These are phyloP conservation scores for Dictyostelium intermedium DNA, from an alignment of 78 protist genomes.

Conservation along the genomic window DNA sequence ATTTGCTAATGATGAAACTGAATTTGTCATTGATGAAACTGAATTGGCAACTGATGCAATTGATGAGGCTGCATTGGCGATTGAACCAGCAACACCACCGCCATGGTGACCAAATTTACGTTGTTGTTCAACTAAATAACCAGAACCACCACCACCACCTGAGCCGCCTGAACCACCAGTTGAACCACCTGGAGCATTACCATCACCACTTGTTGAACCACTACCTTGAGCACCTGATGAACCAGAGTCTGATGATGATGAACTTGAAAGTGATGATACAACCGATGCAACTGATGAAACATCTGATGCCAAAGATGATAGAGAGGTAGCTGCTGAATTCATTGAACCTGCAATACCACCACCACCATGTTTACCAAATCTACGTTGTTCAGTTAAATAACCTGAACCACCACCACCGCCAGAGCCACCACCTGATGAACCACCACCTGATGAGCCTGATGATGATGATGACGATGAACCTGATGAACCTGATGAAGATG, in stretches of 20 bases:
- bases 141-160: constrained; percentile 4
- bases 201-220: background rate
- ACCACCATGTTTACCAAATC: constrained; percentile 5
- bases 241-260: background rate
- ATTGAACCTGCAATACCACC: constrained; percentile 6
- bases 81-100: background rate
- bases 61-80: background rate
- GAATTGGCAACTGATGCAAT: background rate
- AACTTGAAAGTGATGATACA: background rate
- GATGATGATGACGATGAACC: background rate
- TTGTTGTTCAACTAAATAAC: background rate
- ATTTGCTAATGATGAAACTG: background rate
- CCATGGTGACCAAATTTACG: background rate
- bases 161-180: background rate
- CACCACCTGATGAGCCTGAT: background rate
- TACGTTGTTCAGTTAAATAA: background rate
- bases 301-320: background rate
- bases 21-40: background rate
- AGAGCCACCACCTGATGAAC: background rate
- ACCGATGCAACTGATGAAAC: background rate
- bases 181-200: constrained; percentile 3
- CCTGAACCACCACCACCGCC: background rate
- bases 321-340: background rate
- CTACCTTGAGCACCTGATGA: background rate
- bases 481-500: background rate